A percentile compares a stretch with the other conserved stretches of the same genome.
phyloP scores from a whole-genome alignment of 2,329 filamentous ascomycete genomes.

The Whalleya microplaca region DNA sequence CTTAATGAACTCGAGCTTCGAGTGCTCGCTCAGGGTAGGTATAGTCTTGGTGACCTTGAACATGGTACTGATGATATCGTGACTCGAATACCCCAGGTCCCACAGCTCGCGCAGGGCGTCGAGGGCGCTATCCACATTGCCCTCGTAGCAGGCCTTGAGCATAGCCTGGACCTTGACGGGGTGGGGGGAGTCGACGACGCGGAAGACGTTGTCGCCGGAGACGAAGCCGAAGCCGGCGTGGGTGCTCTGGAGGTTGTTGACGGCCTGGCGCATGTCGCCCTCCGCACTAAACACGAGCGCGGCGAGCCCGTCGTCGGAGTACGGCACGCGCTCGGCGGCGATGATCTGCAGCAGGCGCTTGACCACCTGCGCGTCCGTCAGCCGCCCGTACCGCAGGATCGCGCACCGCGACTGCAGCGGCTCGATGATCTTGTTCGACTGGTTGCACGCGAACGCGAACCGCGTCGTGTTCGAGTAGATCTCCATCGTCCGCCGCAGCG shows the following conservation, averaged over 20 bases:
- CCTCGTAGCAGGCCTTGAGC: slow-evolving; percentile 95
- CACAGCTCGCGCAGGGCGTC: slow-evolving; percentile 89
- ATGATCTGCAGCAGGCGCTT: slow-evolving; percentile 91
- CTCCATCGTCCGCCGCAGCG: slow-evolving; percentile 94
- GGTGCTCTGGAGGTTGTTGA: slow-evolving; percentile 97
- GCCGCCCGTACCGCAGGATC: slow-evolving; percentile 88
- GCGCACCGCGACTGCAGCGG: slow-evolving; percentile 97
- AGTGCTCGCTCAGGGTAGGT: slow-evolving; percentile 86
- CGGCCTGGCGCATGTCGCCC: slow-evolving; percentile 97
- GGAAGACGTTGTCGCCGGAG: slow-evolving; percentile 97
- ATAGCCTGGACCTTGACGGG: slow-evolving; percentile 98
- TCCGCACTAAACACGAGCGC: slow-evolving; percentile 97
- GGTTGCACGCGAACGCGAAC: slow-evolving; percentile 98
- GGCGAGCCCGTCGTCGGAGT: slow-evolving; percentile 90
- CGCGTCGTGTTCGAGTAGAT: slow-evolving; percentile 96
- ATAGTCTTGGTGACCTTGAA: slow-evolving; percentile 98
- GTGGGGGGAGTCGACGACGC: slow-evolving; percentile 94
- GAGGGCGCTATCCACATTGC: slow-evolving; percentile 84
- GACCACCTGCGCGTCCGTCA: slow-evolving; percentile 92
- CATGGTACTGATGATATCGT: slow-evolving; percentile 99
- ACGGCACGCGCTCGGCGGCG: slow-evolving; percentile 86
- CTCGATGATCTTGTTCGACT: slow-evolving; percentile 99
- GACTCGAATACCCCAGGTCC: slow-evolving; percentile 94
- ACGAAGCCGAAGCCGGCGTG: slow-evolving; percentile 93
- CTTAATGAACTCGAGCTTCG: slow-evolving; percentile 96